Evolutionary conservation across 2,329 filamentous ascomycete genomes (phyloP), one percentile per base, ranked within the genome.

Genomic region (Aspergillus neotritici): DNA sequence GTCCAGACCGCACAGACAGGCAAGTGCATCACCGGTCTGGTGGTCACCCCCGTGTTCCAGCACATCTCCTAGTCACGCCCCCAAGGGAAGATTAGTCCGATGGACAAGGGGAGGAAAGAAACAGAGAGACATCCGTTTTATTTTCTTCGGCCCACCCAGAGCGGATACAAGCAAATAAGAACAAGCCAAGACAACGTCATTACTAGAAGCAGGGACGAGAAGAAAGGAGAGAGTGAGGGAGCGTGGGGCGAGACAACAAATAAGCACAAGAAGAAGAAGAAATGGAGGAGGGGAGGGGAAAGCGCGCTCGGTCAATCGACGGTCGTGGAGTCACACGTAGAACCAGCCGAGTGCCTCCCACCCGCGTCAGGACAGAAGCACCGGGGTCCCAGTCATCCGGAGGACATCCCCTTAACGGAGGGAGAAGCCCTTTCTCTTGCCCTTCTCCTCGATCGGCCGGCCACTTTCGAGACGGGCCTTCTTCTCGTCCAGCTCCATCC

Each of bases 391-490:
- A 40, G 41, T 47, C 34, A 43, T n/a, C n/a, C n/a, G 42, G 31
- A 34, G 34, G 25, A 25, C 37, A 31, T 40, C 42, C 28, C 21
- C 25, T 82, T 91, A 94, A 73, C 93, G 89, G 68, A 98, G 86
- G 55, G 93, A 98, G 80, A 98, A 98, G 48, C 91, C 91, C 87
- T 97, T 97, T 75, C 89, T 87, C 85, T 95, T 95, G 74, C 84
- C 84, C 78, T 97, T 91, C 76, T 97, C 90, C 76, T 97, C 93
- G 74, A 97, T 74, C 53, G 93, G 93, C 68, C 93, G 81, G 64
- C 93, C 93, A 67, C 86, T 95, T 73, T 98, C 93, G 74, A 98
- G 78, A 62, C 93, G 84, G 55, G 80, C 71, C 78, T 98, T 98
- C 87, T 97, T 98, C 75, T 98, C 93, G 69, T 98, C 93, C 65